phyloP scores from a whole-genome alignment of 371 early-diverging fungal genomes.

The Haplosporangium sp. region DNA sequence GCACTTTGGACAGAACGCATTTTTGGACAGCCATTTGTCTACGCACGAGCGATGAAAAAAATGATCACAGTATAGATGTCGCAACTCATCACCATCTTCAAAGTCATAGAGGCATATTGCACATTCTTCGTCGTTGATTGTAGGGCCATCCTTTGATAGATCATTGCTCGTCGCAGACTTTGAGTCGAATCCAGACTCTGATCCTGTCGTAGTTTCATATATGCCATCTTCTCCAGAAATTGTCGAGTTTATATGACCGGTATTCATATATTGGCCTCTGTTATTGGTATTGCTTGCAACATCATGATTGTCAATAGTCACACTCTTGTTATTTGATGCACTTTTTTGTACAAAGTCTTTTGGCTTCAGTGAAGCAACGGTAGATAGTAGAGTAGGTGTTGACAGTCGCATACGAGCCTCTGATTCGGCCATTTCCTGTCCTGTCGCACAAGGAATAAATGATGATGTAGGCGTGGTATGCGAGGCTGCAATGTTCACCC shows the following conservation, averaged over 20 bases:
- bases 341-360: not conserved
- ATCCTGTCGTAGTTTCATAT: not conserved
- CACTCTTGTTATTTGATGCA: not conserved
- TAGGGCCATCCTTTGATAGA: slow-evolving; percentile 6
- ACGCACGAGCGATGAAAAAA: slow-evolving; percentile 89
- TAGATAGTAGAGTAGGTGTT: not conserved
- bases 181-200: not conserved
- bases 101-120: slow-evolving; percentile 74
- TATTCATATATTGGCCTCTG: not conserved
- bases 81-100: slow-evolving; percentile 71
- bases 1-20: slow-evolving; percentile 59
- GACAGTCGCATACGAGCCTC: slow-evolving; percentile 1
- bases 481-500: not conserved
- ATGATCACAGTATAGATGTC: slow-evolving; percentile 77
- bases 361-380: no score
- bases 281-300: not conserved
- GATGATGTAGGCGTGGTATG: slow-evolving; percentile 7
- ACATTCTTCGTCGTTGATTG: slow-evolving; percentile 54
- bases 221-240: not conserved
- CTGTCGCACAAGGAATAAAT: slow-evolving; percentile 13
- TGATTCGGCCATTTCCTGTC: slow-evolving; percentile 11
- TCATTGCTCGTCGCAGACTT: not conserved
- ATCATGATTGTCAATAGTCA: not conserved
- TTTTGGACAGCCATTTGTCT: slow-evolving; percentile 77
- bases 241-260: not conserved